A percentile compares a stretch with the other conserved stretches of the same genome.
These are phyloP conservation scores for Patellifolia procumbens DNA, from an alignment of 179 eudicot species.

Conservation along the genomic window DNA sequence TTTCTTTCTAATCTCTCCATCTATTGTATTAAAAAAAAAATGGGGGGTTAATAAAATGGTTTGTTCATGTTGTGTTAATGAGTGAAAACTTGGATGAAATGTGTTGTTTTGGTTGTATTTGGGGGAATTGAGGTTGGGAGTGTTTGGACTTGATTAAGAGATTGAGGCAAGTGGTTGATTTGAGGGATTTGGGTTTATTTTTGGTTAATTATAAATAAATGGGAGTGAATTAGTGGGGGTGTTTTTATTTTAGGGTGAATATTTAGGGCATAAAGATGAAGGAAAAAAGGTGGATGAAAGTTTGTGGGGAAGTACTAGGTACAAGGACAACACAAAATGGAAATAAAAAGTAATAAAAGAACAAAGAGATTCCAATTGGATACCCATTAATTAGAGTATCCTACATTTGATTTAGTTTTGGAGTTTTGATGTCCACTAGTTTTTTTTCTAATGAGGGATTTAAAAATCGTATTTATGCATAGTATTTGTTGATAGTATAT, in stretches of 20 bases:
- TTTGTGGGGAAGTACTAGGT: not conserved
- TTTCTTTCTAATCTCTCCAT: not conserved
- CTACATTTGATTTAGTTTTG: not conserved
- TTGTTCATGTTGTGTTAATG: not conserved
- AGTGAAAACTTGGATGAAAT: not conserved
- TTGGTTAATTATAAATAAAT: slow-evolving; percentile 6
- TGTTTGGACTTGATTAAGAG: not conserved
- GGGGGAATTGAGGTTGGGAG: not conserved
- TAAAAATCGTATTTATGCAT: not conserved
- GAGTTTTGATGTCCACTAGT: not conserved
- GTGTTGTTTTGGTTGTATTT: not conserved
- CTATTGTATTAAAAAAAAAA: no score
- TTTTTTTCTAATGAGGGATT: not conserved
- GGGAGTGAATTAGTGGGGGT: not conserved
- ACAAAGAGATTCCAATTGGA: not conserved
- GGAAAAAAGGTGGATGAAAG: not conserved
- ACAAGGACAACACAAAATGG: not conserved
- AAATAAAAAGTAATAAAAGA: not conserved
- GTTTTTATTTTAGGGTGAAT: not conserved
- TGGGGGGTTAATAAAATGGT: not conserved
- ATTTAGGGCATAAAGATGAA: slow-evolving; percentile 5
- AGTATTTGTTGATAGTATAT: no score
- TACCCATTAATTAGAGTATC: not conserved
- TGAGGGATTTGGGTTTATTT: not conserved
- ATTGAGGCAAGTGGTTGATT: not conserved